Evolutionary conservation across 192 early-diverging fungal genomes (phyloP), one percentile per base, ranked within the genome.

Genomic region (Paraglomus occultum): DNA sequence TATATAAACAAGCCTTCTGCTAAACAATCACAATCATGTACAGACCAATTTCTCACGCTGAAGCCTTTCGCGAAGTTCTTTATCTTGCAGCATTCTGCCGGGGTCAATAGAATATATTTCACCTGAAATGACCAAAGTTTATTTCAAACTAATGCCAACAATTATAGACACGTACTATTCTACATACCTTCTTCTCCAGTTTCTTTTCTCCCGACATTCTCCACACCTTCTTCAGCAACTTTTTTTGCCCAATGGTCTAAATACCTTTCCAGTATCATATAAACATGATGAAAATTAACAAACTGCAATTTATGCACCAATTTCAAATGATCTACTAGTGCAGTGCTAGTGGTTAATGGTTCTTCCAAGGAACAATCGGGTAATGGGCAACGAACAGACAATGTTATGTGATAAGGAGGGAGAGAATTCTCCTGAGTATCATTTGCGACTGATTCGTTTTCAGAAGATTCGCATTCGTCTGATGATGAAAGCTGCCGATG

Each of bases 221-320:
- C 60, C 1, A 78, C 48, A 12, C 67, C 74, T 0, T 83, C 70
- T 50, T 57, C 59, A 7, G 69, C 71, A 8, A 90, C 67, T 51
- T 77, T 74, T 45, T 81, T 76, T 6, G 91, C 87, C 89, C 90
- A 95, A 54, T 85, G 82, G 45, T 80, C 79, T 20, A 95, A 71
- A 74, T 95, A 95, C 22, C 78, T 73, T 60, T 95, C 90, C 49
- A 93, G 65, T 3, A 85, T 82, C 65, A 93, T 87, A 63, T 88
- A 85, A 82, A 92, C 90, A 63, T 92, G 92, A 64, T 88, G 84
- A 14, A 92, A 74, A 61, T 91, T 86, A 70, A 83, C 84, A 68
- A 95, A 88, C 2, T 74, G 74, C 40, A 92, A 22, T 11, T 80
- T 48, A 76, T 95, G 93, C 6, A 66, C 79, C 14, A 80, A 73